These are phyloP conservation scores for Acanthochlamys bracteata DNA, from an alignment of 106 monocot species.

Conservation along the genomic window DNA sequence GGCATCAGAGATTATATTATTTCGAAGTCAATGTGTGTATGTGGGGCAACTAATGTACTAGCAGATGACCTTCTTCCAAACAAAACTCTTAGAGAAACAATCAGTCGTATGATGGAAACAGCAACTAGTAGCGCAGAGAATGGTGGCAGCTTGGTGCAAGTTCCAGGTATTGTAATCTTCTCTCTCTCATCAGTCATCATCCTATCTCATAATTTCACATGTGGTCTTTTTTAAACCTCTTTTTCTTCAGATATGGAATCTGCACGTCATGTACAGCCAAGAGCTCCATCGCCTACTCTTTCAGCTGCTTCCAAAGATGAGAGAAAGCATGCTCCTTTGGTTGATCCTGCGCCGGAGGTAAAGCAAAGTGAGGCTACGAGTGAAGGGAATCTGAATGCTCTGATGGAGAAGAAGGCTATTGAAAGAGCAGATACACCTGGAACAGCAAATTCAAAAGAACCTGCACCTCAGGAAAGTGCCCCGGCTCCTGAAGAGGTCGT, in stretches of 20 bases:
- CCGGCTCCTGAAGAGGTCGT: constrained; percentile 45
- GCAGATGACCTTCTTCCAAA: constrained; percentile 98
- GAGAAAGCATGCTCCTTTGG: constrained; percentile 1
- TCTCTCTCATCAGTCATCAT: not conserved
- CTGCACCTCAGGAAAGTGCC: constrained; percentile 31
- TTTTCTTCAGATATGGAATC: constrained; percentile 59
- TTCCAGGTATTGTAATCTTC: constrained; percentile 46
- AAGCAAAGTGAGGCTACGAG: constrained; percentile 29
- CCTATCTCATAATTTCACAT: not conserved
- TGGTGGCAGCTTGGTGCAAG: constrained; percentile 68
- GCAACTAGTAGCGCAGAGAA: constrained; percentile 90
- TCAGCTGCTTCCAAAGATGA: constrained; percentile 49
- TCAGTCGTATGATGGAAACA: constrained; percentile 73
- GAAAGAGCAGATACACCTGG: constrained; percentile 26
- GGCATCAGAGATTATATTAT: constrained; percentile 94
- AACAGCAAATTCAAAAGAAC: constrained; percentile 38
- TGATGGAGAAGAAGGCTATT: constrained; percentile 25
- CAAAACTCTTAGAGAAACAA: constrained; percentile 85
- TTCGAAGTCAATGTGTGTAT: constrained; percentile 68
- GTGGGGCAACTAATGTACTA: constrained; percentile 80
- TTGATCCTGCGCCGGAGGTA: constrained; percentile 7
- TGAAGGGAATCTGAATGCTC: constrained; percentile 18
- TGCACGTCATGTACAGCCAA: constrained; percentile 33
- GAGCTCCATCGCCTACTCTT: constrained; percentile 50
- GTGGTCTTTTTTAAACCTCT: not conserved